Percentiles rank a stretch among this genome's conserved stretches.
Conservation (phyloP, 139 green algal species). For the Yamagishiella unicocca region DNA sequence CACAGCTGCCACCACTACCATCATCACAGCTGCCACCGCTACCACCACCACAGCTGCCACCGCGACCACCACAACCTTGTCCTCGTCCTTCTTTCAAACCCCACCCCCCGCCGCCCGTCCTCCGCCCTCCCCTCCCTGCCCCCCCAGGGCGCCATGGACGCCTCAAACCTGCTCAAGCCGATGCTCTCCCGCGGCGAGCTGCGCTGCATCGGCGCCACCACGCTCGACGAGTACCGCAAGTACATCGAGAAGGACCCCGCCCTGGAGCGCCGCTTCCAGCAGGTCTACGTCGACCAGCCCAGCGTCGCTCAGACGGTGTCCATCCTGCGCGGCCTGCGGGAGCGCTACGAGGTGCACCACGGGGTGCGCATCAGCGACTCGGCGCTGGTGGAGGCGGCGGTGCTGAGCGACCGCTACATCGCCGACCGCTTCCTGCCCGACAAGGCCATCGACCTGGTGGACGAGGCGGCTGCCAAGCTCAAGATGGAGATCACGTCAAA, state of each 20-base stretch:
- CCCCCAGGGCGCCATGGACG: constrained; percentile 92
- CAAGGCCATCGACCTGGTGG: constrained; percentile 94
- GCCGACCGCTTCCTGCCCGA: constrained; percentile 77
- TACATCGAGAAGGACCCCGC: constrained; percentile 99
- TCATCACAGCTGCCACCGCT: too few species aligned
- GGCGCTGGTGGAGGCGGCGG: constrained; percentile 96
- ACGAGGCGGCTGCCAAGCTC: constrained; percentile 97
- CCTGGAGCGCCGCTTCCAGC: constrained; percentile 96
- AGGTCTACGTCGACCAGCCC: constrained; percentile 96
- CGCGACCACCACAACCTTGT: too few species aligned
- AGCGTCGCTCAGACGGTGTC: constrained; percentile 94
- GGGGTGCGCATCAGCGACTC: constrained; percentile 96
- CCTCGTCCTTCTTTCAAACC: too few species aligned
- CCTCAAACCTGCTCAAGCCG: constrained; percentile 98
- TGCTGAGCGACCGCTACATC: constrained; percentile 94
- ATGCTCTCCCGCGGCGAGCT: constrained; percentile 96
- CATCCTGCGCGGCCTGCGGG: constrained; percentile 95
- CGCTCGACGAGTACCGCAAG: constrained; percentile 97
- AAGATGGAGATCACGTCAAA: constrained; percentile 99
- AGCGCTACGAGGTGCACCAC: constrained; percentile 98
- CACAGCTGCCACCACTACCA: too few species aligned
- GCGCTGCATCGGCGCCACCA: constrained; percentile 98
- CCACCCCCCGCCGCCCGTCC: too few species aligned
- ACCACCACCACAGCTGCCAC: too few species aligned
- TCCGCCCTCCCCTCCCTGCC: not conserved